Conservation (phyloP, 1,284 basidiomycete genomes). For the Ganoderma lucidum region DNA sequence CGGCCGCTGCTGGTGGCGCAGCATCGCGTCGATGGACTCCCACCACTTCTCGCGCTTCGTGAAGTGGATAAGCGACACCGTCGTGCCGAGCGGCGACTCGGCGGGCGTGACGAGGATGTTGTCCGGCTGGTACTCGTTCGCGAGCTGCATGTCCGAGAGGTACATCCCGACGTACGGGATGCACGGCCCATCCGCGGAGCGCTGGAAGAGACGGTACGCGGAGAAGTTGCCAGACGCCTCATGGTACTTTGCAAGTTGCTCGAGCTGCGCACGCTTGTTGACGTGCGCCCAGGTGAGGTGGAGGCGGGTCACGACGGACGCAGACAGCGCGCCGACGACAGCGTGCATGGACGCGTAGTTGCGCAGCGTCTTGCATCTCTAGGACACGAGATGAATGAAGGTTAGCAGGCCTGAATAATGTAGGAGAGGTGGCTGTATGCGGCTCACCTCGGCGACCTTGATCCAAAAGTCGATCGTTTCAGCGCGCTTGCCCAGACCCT, state of each 20-base stretch:
- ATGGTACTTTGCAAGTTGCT: conserved; percentile 59
- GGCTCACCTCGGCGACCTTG: conserved; percentile 72
- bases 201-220: conserved; percentile 61
- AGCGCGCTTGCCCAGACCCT: conserved; percentile 59
- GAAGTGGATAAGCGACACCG: conserved; percentile 55
- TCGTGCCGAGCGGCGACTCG: conserved; percentile 30
- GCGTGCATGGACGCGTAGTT: conserved; percentile 77
- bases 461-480: conserved; percentile 78
- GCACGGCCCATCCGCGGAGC: conserved; percentile 63
- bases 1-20: conserved; percentile 63
- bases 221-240: conserved; percentile 66
- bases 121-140: conserved; percentile 61
- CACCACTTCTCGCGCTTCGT: conserved; percentile 64
- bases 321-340: conserved; percentile 68
- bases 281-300: conserved; percentile 76
- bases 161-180: conserved; percentile 73
- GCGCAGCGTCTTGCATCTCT: conserved; percentile 73
- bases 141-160: conserved; percentile 65
- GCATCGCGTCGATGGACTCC: conserved; percentile 61
- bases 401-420: conserved; percentile 9
- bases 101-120: conserved; percentile 33
- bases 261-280: conserved; percentile 56
- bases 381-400: conserved; percentile 4
- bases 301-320: conserved; percentile 62
- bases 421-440: not conserved